phyloP scores from a whole-genome alignment of 1,139 yeast species.

The Arxiozyma heterogenica region DNA sequence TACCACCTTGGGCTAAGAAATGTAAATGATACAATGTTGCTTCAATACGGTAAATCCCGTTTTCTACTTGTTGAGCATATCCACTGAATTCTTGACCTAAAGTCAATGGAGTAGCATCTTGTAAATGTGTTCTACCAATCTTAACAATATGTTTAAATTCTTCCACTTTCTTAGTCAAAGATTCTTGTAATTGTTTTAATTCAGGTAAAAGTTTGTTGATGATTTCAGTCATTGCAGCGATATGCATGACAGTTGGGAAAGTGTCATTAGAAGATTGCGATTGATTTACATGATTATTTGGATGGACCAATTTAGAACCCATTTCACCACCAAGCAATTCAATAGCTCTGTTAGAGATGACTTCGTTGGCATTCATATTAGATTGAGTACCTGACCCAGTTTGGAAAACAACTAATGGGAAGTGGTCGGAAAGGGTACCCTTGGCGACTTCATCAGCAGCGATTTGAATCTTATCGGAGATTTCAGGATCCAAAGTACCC shows the following conservation, averaged over 20 bases:
- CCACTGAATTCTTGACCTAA: slow-evolving; percentile 98
- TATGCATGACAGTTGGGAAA: slow-evolving; percentile 99
- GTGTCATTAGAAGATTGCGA: slow-evolving; percentile 97
- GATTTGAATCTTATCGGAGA: slow-evolving; percentile 75
- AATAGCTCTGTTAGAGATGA: slow-evolving; percentile 94
- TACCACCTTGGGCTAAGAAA: slow-evolving; percentile 95
- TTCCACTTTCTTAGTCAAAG: slow-evolving; percentile 64
- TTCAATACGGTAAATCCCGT: slow-evolving; percentile 84
- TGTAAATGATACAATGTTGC: slow-evolving; percentile 64
- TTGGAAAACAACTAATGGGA: slow-evolving; percentile 97
- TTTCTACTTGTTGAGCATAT: slow-evolving; percentile 83
- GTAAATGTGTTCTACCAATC: slow-evolving; percentile 97
- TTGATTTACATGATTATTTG: slow-evolving; percentile 97
- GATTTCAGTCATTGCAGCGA: slow-evolving; percentile 93
- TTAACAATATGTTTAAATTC: slow-evolving; percentile 86
- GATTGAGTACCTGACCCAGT: slow-evolving; percentile 98
- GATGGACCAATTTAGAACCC: slow-evolving; percentile 91
- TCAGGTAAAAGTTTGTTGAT: slow-evolving; percentile 68
- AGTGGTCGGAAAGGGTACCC: slow-evolving; percentile 86
- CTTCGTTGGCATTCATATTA: slow-evolving; percentile 98
- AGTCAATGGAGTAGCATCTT: slow-evolving; percentile 97
- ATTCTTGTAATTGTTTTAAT: slow-evolving; percentile 63
- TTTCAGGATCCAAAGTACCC: slow-evolving; percentile 74
- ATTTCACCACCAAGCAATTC: slow-evolving; percentile 84
- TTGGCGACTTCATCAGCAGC: slow-evolving; percentile 94